Percentiles rank a stretch among this genome's conserved stretches.
phyloP scores from a whole-genome alignment of 2,329 filamentous ascomycete genomes.

The Paradendryphiella salina region DNA sequence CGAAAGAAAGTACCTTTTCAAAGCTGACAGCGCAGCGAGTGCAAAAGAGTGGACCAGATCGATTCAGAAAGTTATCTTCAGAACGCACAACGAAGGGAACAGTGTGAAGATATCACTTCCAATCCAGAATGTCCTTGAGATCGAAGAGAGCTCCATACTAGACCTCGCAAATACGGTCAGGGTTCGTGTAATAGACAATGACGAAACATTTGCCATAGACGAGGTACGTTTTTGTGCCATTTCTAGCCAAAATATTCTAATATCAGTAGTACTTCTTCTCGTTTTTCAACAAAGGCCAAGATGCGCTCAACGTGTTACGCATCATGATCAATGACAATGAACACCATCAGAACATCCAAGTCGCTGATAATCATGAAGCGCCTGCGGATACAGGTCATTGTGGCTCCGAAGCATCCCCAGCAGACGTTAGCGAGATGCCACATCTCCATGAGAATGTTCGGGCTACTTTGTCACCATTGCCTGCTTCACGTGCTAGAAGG shows the following conservation, averaged over 20 bases:
- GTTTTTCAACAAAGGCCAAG: constrained; percentile 83
- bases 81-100: constrained; percentile 93
- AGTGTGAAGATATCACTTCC: constrained; percentile 95
- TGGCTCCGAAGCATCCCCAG: constrained; percentile 17
- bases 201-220: constrained; percentile 92
- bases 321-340: constrained; percentile 69
- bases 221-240: constrained; percentile 61
- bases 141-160: constrained; percentile 88
- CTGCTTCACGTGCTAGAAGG: constrained; percentile 37
- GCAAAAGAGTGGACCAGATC: constrained; percentile 97
- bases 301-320: constrained; percentile 78
- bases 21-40: constrained; percentile 81
- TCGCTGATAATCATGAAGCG: constrained; percentile 14
- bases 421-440: constrained; percentile 27
- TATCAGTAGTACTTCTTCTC: constrained; percentile 82
- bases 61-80: constrained; percentile 91
- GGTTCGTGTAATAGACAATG: constrained; percentile 87
- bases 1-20: constrained; percentile 81
- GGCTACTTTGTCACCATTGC: constrained; percentile 51
- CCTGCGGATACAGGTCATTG: constrained; percentile 20
- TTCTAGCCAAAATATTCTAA: constrained; percentile 11
- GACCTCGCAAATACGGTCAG: constrained; percentile 94
- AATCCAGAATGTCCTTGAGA: constrained; percentile 84
- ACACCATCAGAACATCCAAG: constrained; percentile 33
- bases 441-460: constrained; percentile 48